phyloP scores from a whole-genome alignment of 2,329 filamentous ascomycete genomes.

The Verticillium nonalfalfae region DNA sequence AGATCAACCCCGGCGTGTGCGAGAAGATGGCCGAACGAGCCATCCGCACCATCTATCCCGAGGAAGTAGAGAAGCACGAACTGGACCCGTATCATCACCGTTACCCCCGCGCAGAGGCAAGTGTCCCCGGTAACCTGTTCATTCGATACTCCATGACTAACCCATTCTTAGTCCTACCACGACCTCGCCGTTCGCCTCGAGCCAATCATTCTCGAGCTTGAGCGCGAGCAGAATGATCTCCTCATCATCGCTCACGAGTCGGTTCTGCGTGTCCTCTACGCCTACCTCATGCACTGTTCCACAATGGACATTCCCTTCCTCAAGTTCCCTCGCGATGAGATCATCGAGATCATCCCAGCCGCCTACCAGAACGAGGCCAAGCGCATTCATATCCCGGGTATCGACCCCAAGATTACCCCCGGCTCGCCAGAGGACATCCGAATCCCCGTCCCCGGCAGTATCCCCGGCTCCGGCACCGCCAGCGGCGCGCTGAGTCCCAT shows the following conservation, averaged over 20 bases:
- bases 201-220: conserved; percentile 94
- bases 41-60: conserved; percentile 77
- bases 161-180: conserved; percentile 71
- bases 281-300: conserved; percentile 97
- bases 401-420: conserved; percentile 62
- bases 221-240: conserved; percentile 95
- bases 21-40: conserved; percentile 84
- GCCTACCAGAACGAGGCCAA: conserved; percentile 96
- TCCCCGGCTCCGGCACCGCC: conserved; percentile 22
- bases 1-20: conserved; percentile 93
- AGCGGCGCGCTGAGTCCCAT: conserved; percentile 38
- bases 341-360: conserved; percentile 97
- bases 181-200: conserved; percentile 96
- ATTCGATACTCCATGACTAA: conserved; percentile 4
- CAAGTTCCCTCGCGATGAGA: conserved; percentile 91
- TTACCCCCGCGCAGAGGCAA: conserved; percentile 87
- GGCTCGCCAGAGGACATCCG: conserved; percentile 75
- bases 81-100: conserved; percentile 94
- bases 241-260: conserved; percentile 97
- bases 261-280: conserved; percentile 93
- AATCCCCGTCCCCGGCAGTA: conserved; percentile 57
- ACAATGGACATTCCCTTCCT: conserved; percentile 89
- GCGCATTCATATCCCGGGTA: conserved; percentile 74
- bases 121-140: background rate
- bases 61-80: conserved; percentile 90